Percentiles rank a stretch among this genome's conserved stretches.
These are phyloP conservation scores for Loxodes magnus DNA, from an alignment of 73 alveolate species.

Conservation along the genomic window DNA sequence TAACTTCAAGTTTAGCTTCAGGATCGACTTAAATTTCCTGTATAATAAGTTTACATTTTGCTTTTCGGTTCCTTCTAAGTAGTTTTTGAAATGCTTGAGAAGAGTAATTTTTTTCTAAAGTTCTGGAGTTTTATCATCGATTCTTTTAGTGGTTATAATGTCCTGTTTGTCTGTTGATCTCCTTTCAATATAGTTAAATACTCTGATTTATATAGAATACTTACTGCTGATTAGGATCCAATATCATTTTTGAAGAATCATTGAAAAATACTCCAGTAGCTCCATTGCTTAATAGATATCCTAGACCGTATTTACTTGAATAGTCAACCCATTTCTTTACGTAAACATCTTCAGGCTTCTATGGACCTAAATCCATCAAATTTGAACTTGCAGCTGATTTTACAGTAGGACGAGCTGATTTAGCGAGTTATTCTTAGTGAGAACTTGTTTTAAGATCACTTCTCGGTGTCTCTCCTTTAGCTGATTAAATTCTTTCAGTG, in stretches of 20 bases:
- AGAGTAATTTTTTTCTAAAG: slow-evolving; percentile 25
- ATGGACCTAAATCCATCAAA: neutral
- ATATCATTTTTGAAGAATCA: slow-evolving; percentile 25
- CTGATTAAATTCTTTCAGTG: neutral
- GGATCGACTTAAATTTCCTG: too few relatives aligned
- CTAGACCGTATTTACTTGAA: slow-evolving; percentile 35
- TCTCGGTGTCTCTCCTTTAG: neutral
- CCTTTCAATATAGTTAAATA: slow-evolving; percentile 28
- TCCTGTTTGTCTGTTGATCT: slow-evolving; percentile 44
- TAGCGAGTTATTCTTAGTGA: neutral
- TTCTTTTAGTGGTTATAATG: slow-evolving; percentile 7
- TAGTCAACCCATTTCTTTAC: slow-evolving; percentile 52
- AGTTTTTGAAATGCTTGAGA: slow-evolving; percentile 19
- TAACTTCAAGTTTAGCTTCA: slow-evolving; percentile 11
- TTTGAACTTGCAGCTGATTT: neutral
- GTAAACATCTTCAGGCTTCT: slow-evolving; percentile 11
- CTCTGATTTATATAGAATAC: slow-evolving; percentile 8
- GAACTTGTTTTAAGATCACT: neutral
- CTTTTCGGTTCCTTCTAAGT: slow-evolving; percentile 19
- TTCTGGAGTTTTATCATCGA: slow-evolving; percentile 22
- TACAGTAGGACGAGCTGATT: neutral
- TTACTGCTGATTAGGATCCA: slow-evolving; percentile 3
- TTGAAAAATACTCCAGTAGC: slow-evolving; percentile 29
- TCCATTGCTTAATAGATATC: slow-evolving; percentile 17
- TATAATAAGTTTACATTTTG: too few relatives aligned